phyloP scores from a whole-genome alignment of 352 stramenopile genomes.

The Pythium rishiriense region DNA sequence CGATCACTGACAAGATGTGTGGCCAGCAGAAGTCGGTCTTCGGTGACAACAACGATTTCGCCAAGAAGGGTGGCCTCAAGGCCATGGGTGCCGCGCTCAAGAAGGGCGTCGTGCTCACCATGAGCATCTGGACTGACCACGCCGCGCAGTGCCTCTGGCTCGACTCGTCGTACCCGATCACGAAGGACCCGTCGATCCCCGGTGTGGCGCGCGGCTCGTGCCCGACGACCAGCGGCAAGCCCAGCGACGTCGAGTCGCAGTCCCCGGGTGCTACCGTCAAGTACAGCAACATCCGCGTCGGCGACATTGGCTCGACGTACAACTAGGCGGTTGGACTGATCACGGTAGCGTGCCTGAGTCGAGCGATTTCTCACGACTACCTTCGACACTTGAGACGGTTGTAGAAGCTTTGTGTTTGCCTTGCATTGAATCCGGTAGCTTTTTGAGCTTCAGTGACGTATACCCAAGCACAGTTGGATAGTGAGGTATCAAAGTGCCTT shows the following conservation, averaged over 20 bases:
- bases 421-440: neutral
- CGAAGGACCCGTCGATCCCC: conserved; percentile 37
- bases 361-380: too few relatives aligned
- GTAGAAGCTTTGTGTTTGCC: neutral
- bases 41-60: conserved; percentile 49
- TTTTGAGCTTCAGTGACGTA: neutral
- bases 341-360: too few relatives aligned
- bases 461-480: neutral
- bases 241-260: conserved; percentile 45
- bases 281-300: conserved; percentile 75
- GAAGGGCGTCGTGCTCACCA: conserved; percentile 62
- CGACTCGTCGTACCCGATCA: conserved; percentile 57
- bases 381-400: neutral
- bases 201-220: conserved; percentile 59
- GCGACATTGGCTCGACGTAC: conserved; percentile 58
- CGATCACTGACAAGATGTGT: conserved; percentile 57
- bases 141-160: conserved; percentile 70
- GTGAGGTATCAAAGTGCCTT: neutral
- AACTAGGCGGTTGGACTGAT: neutral
- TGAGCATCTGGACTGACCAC: conserved; percentile 76
- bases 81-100: conserved; percentile 61
- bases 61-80: conserved; percentile 45
- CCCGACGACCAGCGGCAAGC: conserved; percentile 40
- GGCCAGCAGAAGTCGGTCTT: conserved; percentile 50
- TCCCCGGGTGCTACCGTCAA: conserved; percentile 60